phyloP scores from a whole-genome alignment of 352 stramenopile species.

The Phytophthora agathidicida region DNA sequence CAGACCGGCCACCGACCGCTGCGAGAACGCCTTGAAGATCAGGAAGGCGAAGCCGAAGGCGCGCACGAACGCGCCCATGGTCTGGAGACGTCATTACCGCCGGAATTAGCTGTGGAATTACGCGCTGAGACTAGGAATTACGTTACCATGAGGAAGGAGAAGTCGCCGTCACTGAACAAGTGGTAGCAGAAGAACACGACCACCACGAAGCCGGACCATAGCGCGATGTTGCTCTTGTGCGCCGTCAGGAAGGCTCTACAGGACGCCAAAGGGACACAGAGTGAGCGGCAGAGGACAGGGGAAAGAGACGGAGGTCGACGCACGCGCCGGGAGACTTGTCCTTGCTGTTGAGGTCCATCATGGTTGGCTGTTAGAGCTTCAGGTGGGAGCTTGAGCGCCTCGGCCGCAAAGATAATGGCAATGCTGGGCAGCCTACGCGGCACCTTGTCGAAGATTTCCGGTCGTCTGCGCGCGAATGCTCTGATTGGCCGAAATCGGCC shows the following conservation, averaged over 20 bases:
- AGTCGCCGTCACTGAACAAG: slow-evolving; percentile 97
- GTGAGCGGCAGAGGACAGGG: neutral
- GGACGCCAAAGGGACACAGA: neutral
- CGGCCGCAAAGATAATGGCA: slow-evolving; percentile 27
- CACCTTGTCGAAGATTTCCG: slow-evolving; percentile 33
- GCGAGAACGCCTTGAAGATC: slow-evolving; percentile 95
- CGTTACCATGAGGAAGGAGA: slow-evolving; percentile 99
- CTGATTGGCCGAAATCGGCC: slow-evolving; percentile 16
- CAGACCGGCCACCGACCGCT: slow-evolving; percentile 90
- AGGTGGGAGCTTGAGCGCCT: neutral
- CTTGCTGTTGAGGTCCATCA: slow-evolving; percentile 62
- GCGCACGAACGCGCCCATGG: slow-evolving; percentile 89
- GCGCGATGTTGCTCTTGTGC: slow-evolving; percentile 95
- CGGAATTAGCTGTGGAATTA: no score
- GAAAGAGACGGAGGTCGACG: slow-evolving; percentile 5
- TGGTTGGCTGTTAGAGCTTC: slow-evolving; percentile 9
- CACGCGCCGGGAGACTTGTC: slow-evolving; percentile 63
- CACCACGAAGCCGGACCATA: slow-evolving; percentile 96
- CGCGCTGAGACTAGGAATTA: no score
- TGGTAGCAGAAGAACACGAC: slow-evolving; percentile 96
- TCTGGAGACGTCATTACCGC: slow-evolving; percentile 55
- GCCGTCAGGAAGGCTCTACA: slow-evolving; percentile 73
- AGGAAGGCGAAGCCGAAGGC: slow-evolving; percentile 93
- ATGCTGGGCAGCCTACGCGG: slow-evolving; percentile 14
- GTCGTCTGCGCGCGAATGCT: slow-evolving; percentile 20